phyloP scores from a whole-genome alignment of 1,284 basidiomycete species.

The Ganoderma meredithae region DNA sequence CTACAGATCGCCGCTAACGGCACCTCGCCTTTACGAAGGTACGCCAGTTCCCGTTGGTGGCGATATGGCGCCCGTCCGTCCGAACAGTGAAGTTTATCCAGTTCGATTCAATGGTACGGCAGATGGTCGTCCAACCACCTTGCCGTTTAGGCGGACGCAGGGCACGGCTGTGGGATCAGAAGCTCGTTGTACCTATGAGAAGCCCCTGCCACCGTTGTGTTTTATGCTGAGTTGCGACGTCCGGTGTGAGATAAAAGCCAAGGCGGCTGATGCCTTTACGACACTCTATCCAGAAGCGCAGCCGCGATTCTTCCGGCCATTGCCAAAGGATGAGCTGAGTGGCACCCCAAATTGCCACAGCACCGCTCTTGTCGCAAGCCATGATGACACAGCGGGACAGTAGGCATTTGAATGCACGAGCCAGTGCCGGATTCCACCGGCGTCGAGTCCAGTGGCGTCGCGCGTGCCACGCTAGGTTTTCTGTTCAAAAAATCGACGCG shows the following conservation, averaged over 20 bases:
- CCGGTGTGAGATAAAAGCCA: conserved; percentile 1
- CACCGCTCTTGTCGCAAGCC: neutral
- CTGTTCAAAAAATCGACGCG: neutral
- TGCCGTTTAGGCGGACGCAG: conserved; percentile 2
- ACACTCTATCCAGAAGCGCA: conserved; percentile 3
- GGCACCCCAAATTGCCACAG: neutral
- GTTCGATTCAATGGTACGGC: neutral
- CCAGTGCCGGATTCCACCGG: neutral
- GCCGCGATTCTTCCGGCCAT: conserved; percentile 1
- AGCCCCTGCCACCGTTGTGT: neutral
- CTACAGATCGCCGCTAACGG: neutral
- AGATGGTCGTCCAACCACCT: conserved; percentile 12
- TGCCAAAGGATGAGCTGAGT: conserved; percentile 7
- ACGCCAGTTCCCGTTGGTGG: conserved; percentile 4
- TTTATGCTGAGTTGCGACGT: conserved; percentile 3
- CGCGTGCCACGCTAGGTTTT: conserved; percentile 5
- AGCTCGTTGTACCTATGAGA: neutral
- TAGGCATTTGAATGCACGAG: neutral
- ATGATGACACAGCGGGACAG: neutral
- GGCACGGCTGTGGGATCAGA: conserved; percentile 14
- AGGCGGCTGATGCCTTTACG: conserved; percentile 8
- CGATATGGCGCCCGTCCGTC: neutral
- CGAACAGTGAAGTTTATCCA: conserved; percentile 8
- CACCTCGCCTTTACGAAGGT: neutral
- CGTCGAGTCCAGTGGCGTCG: neutral